Evolutionary conservation across 2,329 filamentous ascomycete genomes (phyloP), one percentile per base, ranked within the genome.

Genomic region (Stagonosporopsis cucurbitacearum): DNA sequence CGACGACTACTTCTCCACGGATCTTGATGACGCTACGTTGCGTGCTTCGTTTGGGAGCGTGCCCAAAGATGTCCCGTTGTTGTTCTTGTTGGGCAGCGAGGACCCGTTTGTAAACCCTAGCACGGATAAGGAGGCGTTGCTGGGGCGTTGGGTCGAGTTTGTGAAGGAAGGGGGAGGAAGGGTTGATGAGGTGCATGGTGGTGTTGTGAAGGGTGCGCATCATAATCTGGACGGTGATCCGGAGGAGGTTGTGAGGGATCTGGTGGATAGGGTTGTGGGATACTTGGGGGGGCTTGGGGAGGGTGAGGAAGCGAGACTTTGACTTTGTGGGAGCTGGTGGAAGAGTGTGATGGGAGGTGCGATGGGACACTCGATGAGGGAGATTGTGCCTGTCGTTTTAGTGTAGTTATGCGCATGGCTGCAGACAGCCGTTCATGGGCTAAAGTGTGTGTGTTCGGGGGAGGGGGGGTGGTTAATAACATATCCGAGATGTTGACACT

Each of bases 1-100:
- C 55, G 93, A 97, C 71, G 93, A 96, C 71, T 91, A 90, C 69
- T 96, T 96, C 77, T 93, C 89, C n/a, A 87, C 86, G 2, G 90
- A 95, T 69, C 77, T 95, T n/a, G 74, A 79, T 0, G 82, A 85
- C 37, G 79, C 84, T 28, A 79, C 81, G 17, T 78, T 92, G 6
- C 68, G 75, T 22, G 72, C 72, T 13, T 88, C 88, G n/a, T 96
- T 94, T 82, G 83, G 86, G 3, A 78, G 77, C 45, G 78, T 91
- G 51, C 77, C 84, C 48, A 54, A 59, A 7, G 23, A 52, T 12
- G 76, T 75, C n/a, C 84, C 86, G 1, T 74, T 91, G 0, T 76
- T 90, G 60, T 84, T 90, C 17, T 69, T 92, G 28, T 85, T 86
- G 55, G 88, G 88, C 1, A 87, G 79, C 6, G 75, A 81, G 39